A percentile compares a stretch with the other conserved stretches of the same genome.
Evolutionary conservation across 805 yeast species (phyloP).

Genomic region (Kregervanrija fluxuum): DNA sequence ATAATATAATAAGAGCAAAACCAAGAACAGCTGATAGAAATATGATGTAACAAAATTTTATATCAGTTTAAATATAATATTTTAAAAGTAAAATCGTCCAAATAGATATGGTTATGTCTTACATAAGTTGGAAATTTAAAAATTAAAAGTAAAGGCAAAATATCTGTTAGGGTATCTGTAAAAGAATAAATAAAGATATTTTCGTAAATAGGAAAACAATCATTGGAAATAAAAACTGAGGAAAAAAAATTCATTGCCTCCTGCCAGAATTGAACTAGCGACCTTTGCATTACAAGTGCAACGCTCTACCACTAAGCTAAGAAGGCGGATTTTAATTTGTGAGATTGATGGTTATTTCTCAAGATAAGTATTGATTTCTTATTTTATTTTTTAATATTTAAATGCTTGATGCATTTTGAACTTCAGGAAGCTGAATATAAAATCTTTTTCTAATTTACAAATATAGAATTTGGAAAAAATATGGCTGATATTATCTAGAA

Average conservation of each 20-base stretch:
- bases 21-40: conserved; percentile 95
- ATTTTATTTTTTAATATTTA: no score
- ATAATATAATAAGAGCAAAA: conserved; percentile 91
- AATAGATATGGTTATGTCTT: background rate
- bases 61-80: background rate
- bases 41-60: conserved; percentile 7
- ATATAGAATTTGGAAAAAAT: no score
- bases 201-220: no score
- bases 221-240: no score
- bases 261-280: conserved; percentile 91
- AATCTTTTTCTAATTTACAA: no score
- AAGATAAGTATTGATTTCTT: no score
- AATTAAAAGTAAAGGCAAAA: no score
- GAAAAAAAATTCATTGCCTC: conserved; percentile 38
- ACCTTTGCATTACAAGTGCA: conserved; percentile 99
- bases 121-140: no score
- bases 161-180: background rate
- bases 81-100: background rate
- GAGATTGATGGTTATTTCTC: no score
- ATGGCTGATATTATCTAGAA: no score
- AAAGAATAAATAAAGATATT: background rate
- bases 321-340: conserved; percentile 45
- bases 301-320: conserved; percentile 99
- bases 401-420: no score
- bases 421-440: no score